Evolutionary conservation across 148 eudicot species (phyloP), one percentile per base, ranked within the genome.

Genomic region (Spergularia bocconei): DNA sequence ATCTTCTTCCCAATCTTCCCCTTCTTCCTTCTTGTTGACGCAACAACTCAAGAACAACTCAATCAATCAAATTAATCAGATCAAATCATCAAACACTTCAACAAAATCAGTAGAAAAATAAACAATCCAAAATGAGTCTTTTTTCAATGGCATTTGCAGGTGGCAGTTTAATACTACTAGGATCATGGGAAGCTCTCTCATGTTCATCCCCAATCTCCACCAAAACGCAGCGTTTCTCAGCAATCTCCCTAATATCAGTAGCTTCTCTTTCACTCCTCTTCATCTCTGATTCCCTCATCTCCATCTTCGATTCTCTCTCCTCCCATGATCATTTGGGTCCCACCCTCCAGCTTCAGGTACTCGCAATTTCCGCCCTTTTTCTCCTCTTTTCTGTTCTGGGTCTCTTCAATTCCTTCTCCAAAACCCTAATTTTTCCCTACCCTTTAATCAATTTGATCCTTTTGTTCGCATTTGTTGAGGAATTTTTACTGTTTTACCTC

Each of bases 131-230:
- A 61, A 91, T 91, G 94, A 84, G 93, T 6, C 82, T 93, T 10
- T 88, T 91, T 78, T 68, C 87, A 36, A 82, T 90, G 81, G 62
- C 87, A 38, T 59, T 93, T 13, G 90, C 90, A 78, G 97, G 97
- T 50, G 86, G 85, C 29, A 81, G 83, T 21, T 75, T 90, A 50
- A 71, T 90, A 36, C 72, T 88, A 9, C 78, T 93, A 77, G 98
- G 98, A 56, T 85, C 88, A 0, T 88, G 85, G 83, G 98, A 93
- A 79, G 85, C 90, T 19, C 72, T 93, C 71, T 52, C 82, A 68
- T 81, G 8, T 15, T 38, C 85, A 51, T n/a, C 79, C 50, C 19
- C 76, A 44, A 44, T 9, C 33, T 11, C 68, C 38, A 59, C 68
- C 0, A 70, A 62, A 53, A 76, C 52, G 38, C 69, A 21, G 11